A percentile compares a stretch with the other conserved stretches of the same genome.
Conservation (phyloP, 2,329 filamentous ascomycete genomes). For the Aspergillus aculeatinus region DNA sequence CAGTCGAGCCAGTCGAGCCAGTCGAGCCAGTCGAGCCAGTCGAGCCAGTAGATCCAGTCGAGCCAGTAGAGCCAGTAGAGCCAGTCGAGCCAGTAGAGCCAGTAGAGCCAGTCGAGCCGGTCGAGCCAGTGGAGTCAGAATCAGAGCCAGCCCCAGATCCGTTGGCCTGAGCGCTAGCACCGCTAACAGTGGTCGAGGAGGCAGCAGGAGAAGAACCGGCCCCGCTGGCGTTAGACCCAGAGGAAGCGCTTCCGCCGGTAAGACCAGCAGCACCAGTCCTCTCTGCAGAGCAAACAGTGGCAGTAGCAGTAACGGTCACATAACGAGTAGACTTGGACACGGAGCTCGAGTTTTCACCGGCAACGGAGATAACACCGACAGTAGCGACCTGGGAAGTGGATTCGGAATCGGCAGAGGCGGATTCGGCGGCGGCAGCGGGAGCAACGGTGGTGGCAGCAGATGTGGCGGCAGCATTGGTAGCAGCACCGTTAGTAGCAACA, state of each 20-base stretch:
- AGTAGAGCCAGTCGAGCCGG: neutral
- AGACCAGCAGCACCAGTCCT: slow-evolving; percentile 1
- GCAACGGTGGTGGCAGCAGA: neutral
- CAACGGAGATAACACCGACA: neutral
- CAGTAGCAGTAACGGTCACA: slow-evolving; percentile 18
- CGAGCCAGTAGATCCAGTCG: neutral
- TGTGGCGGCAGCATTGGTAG: neutral
- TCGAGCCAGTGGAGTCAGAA: neutral
- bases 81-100: neutral
- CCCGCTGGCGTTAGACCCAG: neutral
- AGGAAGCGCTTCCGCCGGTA: neutral
- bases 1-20: neutral
- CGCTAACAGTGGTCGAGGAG: neutral
- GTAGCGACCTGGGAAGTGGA: neutral
- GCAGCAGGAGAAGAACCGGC: neutral
- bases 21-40: neutral
- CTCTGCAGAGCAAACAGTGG: slow-evolving; percentile 21
- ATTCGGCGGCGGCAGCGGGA: neutral
- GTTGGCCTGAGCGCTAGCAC: neutral
- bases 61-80: too few relatives aligned
- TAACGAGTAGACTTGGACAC: slow-evolving; percentile 12
- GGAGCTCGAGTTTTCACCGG: neutral
- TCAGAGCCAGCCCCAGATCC: neutral
- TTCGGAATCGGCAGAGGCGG: neutral
- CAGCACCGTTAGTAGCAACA: neutral